A percentile compares a stretch with the other conserved stretches of the same genome.
Conservation (phyloP, 805 yeast genomes). For the Cyberlindnera mississippiensis region DNA sequence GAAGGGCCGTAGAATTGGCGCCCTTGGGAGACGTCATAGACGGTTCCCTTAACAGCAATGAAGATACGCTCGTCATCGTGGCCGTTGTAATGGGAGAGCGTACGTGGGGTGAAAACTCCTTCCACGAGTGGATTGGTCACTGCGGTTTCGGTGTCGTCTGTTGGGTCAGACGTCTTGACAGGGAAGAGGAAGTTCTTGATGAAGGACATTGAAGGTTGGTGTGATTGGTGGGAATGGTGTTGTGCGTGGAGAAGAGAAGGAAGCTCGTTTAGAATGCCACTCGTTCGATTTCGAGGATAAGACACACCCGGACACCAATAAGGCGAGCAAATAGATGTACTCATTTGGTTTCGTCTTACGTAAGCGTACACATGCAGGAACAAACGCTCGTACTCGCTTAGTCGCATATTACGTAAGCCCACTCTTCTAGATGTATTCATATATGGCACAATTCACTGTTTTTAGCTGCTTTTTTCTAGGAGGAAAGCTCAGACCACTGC, state of each 20-base stretch:
- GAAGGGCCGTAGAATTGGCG: slow-evolving; percentile 91
- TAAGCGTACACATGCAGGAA: no score
- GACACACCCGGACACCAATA: no score
- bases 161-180: slow-evolving; percentile 24
- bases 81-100: slow-evolving; percentile 76
- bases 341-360: no score
- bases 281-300: no score
- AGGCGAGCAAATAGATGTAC: no score
- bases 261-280: no score
- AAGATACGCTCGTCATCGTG: slow-evolving; percentile 74
- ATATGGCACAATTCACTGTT: no score
- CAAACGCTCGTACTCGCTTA: no score
- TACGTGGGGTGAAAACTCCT: slow-evolving; percentile 64
- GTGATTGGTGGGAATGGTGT: not conserved
- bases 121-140: slow-evolving; percentile 36
- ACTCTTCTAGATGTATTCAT: no score
- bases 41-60: slow-evolving; percentile 80
- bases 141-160: slow-evolving; percentile 11
- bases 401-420: no score
- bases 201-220: slow-evolving; percentile 22
- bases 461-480: no score
- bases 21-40: slow-evolving; percentile 78
- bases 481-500: slow-evolving; percentile 1
- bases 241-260: not conserved
- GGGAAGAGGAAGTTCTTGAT: slow-evolving; percentile 27